A percentile compares a stretch with the other conserved stretches of the same genome.
Conservation (phyloP, 2,329 filamentous ascomycete species). For the Talaromyces sp. region DNA sequence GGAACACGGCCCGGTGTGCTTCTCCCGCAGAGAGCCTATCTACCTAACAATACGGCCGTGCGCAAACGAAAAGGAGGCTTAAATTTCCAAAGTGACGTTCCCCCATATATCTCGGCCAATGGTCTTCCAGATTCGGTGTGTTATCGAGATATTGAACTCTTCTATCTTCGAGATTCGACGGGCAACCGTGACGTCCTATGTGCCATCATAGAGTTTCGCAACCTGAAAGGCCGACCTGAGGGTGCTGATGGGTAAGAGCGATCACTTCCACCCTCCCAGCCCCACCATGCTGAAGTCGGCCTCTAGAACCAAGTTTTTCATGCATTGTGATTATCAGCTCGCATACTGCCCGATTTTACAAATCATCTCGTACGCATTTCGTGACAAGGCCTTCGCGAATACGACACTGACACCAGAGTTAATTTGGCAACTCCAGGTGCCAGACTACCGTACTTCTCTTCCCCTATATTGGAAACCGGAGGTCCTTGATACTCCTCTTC, state of each 20-base stretch:
- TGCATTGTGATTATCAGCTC: constrained; percentile 28
- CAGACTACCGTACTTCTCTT: neutral
- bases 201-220: constrained; percentile 27
- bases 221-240: constrained; percentile 27
- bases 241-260: constrained; percentile 26
- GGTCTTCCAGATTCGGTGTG: constrained; percentile 25
- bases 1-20: constrained; percentile 23
- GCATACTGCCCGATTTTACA: constrained; percentile 27
- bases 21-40: constrained; percentile 22
- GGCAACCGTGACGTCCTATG: constrained; percentile 26
- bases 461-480: no score
- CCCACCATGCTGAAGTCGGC: neutral
- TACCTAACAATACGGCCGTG: constrained; percentile 14
- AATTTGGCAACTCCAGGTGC: constrained; percentile 25
- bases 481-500: no score
- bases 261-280: neutral
- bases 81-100: constrained; percentile 26
- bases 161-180: constrained; percentile 23
- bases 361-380: constrained; percentile 20
- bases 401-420: constrained; percentile 24
- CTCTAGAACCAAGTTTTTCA: constrained; percentile 29
- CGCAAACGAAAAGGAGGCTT: constrained; percentile 18
- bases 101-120: constrained; percentile 20
- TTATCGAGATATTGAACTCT: constrained; percentile 27
- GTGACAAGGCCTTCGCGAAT: constrained; percentile 23